phyloP scores from a whole-genome alignment of 73 alveolate genomes.

The Vitrella brassicaformis region DNA sequence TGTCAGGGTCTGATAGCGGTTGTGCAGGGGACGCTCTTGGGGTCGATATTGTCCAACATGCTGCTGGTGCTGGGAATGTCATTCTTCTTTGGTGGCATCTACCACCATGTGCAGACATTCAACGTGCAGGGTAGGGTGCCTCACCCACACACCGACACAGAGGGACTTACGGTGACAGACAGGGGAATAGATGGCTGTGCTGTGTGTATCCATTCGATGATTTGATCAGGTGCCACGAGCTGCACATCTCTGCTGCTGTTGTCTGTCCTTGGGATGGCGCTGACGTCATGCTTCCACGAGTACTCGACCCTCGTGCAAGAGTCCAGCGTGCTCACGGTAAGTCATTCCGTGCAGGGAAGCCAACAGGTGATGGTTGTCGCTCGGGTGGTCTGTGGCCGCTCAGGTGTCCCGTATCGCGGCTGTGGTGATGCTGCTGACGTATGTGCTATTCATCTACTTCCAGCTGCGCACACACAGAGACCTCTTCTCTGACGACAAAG shows the following conservation, averaged over 20 bases:
- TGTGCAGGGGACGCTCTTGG: conserved; percentile 17
- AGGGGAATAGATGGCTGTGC: too few species aligned
- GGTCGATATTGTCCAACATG: conserved; percentile 15
- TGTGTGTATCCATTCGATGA: too few species aligned
- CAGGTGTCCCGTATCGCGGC: not conserved
- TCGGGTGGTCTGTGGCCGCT: too few species aligned
- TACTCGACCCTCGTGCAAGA: too few species aligned
- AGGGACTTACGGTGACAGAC: not conserved
- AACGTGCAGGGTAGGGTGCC: not conserved
- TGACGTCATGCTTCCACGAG: too few species aligned
- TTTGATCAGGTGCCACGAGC: too few species aligned
- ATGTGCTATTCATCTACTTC: not conserved
- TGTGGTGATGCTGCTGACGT: not conserved
- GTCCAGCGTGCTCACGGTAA: too few species aligned
- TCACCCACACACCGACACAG: not conserved
- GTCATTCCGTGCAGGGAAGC: too few species aligned
- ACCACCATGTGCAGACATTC: not conserved
- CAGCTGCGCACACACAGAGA: not conserved
- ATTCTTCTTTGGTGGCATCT: not conserved
- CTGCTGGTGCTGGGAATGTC: not conserved
- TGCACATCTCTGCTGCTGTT: too few species aligned
- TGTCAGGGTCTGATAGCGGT: not conserved
- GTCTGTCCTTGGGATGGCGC: too few species aligned
- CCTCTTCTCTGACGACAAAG: not conserved
- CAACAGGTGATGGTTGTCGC: too few species aligned